Percentiles rank a stretch among this genome's conserved stretches.
These are phyloP conservation scores for Penicillium paneum DNA, from an alignment of 2,329 filamentous ascomycete species.

Conservation along the genomic window DNA sequence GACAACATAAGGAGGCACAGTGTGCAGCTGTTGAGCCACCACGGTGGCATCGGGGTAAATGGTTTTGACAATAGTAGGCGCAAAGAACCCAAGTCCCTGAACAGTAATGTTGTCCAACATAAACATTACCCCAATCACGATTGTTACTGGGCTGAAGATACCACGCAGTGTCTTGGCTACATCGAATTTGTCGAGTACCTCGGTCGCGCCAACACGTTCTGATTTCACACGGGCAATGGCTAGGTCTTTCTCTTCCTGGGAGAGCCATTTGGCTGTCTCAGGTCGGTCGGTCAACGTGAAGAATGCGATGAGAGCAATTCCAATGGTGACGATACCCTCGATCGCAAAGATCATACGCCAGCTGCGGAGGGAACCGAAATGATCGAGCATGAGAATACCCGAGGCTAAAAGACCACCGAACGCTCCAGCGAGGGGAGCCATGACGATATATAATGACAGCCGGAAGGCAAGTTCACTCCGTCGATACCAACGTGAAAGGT, in stretches of 20 bases:
- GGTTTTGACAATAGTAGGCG: constrained; percentile 65
- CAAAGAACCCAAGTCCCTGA: constrained; percentile 67
- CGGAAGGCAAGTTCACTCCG: constrained; percentile 65
- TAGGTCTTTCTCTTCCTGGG: constrained; percentile 62
- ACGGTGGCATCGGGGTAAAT: constrained; percentile 61
- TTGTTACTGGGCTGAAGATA: constrained; percentile 61
- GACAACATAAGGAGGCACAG: constrained; percentile 67
- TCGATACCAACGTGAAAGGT: constrained; percentile 70
- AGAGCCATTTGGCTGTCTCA: constrained; percentile 65
- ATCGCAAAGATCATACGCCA: constrained; percentile 73
- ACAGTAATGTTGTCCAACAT: constrained; percentile 68
- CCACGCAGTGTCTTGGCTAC: constrained; percentile 58
- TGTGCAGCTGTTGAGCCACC: constrained; percentile 65
- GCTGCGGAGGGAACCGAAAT: constrained; percentile 54
- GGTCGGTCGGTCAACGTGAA: constrained; percentile 66
- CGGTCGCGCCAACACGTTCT: constrained; percentile 61
- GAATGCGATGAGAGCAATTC: constrained; percentile 59
- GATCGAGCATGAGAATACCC: constrained; percentile 60
- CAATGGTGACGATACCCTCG: constrained; percentile 64
- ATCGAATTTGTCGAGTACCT: constrained; percentile 63
- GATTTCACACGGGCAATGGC: constrained; percentile 66
- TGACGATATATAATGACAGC: constrained; percentile 66
- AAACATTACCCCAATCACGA: constrained; percentile 58
- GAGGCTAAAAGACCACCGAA: constrained; percentile 66
- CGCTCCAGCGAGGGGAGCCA: constrained; percentile 66